Conservation (phyloP, 148 eudicot genomes). For the Nyssa sinensis region DNA sequence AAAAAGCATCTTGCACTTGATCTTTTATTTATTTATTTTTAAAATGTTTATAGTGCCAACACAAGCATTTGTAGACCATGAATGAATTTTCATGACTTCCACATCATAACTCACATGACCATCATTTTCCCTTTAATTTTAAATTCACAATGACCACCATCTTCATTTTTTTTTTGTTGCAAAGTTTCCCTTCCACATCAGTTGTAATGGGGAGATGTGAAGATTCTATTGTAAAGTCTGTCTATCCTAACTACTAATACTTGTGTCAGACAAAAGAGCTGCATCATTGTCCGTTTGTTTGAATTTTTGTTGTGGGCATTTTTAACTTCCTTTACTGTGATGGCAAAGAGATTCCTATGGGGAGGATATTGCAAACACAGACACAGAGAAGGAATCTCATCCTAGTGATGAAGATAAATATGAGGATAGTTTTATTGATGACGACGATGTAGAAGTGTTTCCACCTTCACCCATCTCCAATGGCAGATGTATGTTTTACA, state of each 20-base stretch:
- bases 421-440: constrained; percentile 89
- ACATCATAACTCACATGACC: neutral
- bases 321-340: constrained; percentile 40
- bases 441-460: constrained; percentile 37
- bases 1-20: neutral
- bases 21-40: neutral
- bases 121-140: neutral
- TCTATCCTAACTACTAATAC: neutral
- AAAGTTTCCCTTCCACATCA: neutral
- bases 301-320: neutral
- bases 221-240: neutral
- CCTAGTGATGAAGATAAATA: constrained; percentile 63
- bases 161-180: neutral
- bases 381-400: constrained; percentile 42
- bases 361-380: constrained; percentile 69
- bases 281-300: neutral
- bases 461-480: constrained; percentile 49
- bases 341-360: constrained; percentile 71
- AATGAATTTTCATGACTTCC: neutral
- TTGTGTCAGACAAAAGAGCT: neutral
- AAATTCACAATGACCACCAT: neutral
- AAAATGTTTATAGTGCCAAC: neutral
- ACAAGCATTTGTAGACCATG: neutral
- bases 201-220: neutral
- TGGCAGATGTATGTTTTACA: constrained; percentile 37